Conservation (phyloP, 2,329 filamentous ascomycete genomes). For the Clarireedia monteithiana region DNA sequence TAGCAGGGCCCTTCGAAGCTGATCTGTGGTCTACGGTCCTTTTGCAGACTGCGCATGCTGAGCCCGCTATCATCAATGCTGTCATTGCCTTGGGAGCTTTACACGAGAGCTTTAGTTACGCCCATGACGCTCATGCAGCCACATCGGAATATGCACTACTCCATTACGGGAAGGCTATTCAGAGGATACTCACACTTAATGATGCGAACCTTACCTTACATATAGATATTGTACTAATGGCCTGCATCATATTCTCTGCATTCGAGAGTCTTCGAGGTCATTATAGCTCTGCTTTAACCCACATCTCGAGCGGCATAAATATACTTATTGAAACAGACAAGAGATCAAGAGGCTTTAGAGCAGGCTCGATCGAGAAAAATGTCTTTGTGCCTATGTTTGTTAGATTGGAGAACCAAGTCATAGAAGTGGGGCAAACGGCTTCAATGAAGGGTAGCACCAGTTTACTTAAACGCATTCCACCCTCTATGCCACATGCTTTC, state of each 20-base stretch:
- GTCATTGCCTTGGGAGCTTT: slow-evolving; percentile 15
- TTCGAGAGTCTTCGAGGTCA: background rate
- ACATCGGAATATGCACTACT: background rate
- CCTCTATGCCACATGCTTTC: background rate
- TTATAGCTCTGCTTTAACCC: background rate
- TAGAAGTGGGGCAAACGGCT: background rate
- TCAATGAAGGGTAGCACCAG: background rate
- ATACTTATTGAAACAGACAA: background rate
- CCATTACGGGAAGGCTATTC: background rate
- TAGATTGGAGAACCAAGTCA: background rate
- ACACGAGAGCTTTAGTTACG: slow-evolving; percentile 4
- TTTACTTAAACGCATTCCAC: background rate
- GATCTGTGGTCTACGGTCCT: slow-evolving; percentile 16
- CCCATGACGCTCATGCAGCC: background rate
- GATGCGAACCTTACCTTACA: background rate
- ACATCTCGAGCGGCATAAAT: slow-evolving; percentile 2
- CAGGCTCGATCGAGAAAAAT: background rate
- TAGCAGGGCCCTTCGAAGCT: slow-evolving; percentile 2
- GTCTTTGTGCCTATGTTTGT: slow-evolving; percentile 3
- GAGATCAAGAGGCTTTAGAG: background rate
- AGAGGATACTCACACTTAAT: background rate
- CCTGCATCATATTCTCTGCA: background rate
- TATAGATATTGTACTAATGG: background rate
- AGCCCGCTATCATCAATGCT: slow-evolving; percentile 15
- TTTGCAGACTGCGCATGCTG: slow-evolving; percentile 13